Evolutionary conservation across 495 filamentous ascomycete genomes (phyloP).

Genomic region (Neurospora sp.): DNA sequence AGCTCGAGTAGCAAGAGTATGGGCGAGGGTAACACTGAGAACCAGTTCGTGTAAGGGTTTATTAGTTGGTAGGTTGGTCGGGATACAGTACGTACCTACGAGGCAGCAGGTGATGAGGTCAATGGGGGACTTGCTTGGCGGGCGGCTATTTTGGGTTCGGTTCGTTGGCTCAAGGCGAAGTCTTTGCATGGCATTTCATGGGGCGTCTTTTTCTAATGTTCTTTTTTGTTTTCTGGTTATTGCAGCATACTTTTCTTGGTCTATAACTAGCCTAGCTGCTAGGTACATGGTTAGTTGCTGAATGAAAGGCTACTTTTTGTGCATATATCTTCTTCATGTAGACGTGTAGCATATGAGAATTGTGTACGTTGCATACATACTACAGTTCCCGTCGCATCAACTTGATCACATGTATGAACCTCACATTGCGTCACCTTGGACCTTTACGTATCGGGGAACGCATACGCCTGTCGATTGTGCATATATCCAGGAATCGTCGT

Average conservation of each 20-base stretch:
- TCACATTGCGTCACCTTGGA: not conserved
- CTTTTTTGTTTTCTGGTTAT: not conserved
- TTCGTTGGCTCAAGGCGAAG: not conserved
- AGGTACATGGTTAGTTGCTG: not conserved
- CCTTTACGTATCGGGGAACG: not conserved
- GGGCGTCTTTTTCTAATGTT: not conserved
- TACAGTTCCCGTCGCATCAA: not conserved
- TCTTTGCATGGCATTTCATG: not conserved
- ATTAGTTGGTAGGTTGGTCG: not conserved
- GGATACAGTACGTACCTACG: not conserved
- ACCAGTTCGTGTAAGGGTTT: slow-evolving; percentile 34
- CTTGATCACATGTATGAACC: not conserved
- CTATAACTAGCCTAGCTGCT: not conserved
- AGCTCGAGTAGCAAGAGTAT: slow-evolving; percentile 74
- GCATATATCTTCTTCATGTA: not conserved
- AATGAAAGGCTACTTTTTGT: not conserved
- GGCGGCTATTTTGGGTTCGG: not conserved
- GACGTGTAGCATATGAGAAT: too few species aligned
- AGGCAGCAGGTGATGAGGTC: not conserved
- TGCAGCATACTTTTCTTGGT: not conserved
- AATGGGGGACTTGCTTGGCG: not conserved
- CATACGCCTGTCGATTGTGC: not conserved
- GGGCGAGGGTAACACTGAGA: slow-evolving; percentile 74
- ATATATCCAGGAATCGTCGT: not conserved
- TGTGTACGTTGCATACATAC: not conserved